Conservation (phyloP, 169 alveolate species). For the Plasmodium berghei region DNA sequence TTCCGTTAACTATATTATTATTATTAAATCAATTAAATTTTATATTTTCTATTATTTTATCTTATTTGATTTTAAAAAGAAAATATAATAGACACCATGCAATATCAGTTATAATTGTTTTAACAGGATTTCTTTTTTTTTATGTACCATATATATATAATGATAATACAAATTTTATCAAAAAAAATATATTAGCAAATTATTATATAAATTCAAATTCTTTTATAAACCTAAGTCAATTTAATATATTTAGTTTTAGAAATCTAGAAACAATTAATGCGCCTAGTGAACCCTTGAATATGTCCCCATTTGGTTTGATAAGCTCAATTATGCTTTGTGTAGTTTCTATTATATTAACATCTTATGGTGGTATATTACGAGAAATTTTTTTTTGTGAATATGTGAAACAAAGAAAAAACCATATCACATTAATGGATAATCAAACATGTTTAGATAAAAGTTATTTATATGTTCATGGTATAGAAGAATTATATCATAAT, state of each 20-base stretch:
- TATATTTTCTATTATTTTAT: constrained; percentile 66
- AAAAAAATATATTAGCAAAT: constrained; percentile 12
- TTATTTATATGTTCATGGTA: background rate
- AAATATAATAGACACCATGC: constrained; percentile 54
- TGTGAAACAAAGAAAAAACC: constrained; percentile 5
- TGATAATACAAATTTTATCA: constrained; percentile 1
- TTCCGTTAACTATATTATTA: constrained; percentile 59
- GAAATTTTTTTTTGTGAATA: constrained; percentile 70
- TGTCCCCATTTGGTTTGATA: constrained; percentile 29
- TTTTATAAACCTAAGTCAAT: constrained; percentile 3
- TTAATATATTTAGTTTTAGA: background rate
- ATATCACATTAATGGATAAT: background rate
- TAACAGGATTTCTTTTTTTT: constrained; percentile 54
- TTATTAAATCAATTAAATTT: constrained; percentile 63
- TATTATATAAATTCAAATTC: constrained; percentile 36
- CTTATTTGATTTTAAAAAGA: constrained; percentile 50
- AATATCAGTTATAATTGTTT: constrained; percentile 42
- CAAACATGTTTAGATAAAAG: background rate
- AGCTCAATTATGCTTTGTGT: constrained; percentile 46
- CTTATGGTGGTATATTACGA: constrained; percentile 57
- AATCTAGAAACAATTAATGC: background rate
- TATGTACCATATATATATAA: constrained; percentile 57
- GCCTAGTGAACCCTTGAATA: constrained; percentile 6
- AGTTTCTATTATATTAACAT: constrained; percentile 54
- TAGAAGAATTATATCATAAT: background rate